Evolutionary conservation across 345 rosid species (phyloP).

Genomic region (Eucalyptus viminalis): DNA sequence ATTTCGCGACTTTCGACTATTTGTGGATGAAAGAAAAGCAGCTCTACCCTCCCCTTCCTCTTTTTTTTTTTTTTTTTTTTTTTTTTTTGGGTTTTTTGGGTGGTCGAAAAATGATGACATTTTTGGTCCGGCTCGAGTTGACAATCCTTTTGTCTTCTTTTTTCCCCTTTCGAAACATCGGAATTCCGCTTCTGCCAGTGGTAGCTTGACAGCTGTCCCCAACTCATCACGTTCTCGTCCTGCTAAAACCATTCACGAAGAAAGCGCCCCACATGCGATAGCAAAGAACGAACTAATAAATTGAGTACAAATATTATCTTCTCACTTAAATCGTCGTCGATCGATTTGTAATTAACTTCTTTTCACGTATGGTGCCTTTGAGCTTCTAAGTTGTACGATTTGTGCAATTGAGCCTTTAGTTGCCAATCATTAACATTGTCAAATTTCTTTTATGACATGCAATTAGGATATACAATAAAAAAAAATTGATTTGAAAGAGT

Average conservation of each 20-base stretch:
- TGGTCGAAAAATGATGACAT: background rate
- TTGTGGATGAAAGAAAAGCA: background rate
- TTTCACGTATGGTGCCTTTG: background rate
- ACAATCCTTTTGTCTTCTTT: background rate
- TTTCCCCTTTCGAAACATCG: background rate
- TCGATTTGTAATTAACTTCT: background rate
- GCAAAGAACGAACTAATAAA: background rate
- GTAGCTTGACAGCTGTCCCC: background rate
- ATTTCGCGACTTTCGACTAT: background rate
- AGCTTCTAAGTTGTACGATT: background rate
- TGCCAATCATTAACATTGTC: background rate
- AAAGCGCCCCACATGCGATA: background rate
- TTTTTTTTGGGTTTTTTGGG: background rate
- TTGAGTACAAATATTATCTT: background rate
- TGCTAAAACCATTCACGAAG: background rate
- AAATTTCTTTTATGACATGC: accelerated
- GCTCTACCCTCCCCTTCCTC: accelerated
- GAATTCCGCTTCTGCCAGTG: background rate
- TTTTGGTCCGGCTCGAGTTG: background rate
- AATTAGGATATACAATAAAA: accelerated
- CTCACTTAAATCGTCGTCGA: no score
- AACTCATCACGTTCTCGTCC: background rate
- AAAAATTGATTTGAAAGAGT: background rate
- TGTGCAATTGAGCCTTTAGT: background rate
- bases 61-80: accelerated